Evolutionary conservation across 2,329 filamentous ascomycete species (phyloP).

Genomic region (Sporothrix sp.): DNA sequence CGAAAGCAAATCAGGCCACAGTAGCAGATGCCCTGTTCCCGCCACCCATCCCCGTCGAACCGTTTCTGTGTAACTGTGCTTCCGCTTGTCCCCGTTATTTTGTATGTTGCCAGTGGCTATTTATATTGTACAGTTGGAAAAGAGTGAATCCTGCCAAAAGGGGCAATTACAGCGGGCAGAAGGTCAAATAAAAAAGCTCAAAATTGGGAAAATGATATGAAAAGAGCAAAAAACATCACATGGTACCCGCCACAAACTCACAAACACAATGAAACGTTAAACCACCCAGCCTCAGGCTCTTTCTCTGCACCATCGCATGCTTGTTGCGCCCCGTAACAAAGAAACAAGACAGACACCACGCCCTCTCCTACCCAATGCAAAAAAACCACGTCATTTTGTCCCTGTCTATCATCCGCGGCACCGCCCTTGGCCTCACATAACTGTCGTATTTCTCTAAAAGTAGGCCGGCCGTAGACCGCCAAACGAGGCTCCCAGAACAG

Average conservation of each 20-base stretch:
- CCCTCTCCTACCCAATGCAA: conserved; percentile 10
- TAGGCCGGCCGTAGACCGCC: conserved; percentile 28
- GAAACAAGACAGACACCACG: background rate
- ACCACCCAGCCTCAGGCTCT: background rate
- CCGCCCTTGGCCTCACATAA: background rate
- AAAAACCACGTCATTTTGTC: background rate
- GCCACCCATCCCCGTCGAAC: no score
- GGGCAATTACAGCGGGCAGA: no score
- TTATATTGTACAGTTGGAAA: no score
- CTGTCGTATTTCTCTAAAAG: conserved; percentile 19
- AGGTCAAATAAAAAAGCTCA: background rate
- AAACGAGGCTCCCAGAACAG: conserved; percentile 45
- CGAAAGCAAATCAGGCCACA: background rate
- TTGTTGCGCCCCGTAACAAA: background rate
- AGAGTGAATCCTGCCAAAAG: background rate
- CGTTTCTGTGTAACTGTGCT: background rate
- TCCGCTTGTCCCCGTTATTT: background rate
- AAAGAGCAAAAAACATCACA: background rate
- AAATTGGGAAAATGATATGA: background rate
- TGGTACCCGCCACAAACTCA: background rate
- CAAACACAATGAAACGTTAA: background rate
- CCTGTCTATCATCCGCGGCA: background rate
- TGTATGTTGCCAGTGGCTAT: no score
- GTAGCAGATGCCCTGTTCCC: no score
- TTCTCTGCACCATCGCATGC: background rate